A percentile compares a stretch with the other conserved stretches of the same genome.
phyloP scores from a whole-genome alignment of 257 asterid genomes.

The Fraxinus pennsylvanica region DNA sequence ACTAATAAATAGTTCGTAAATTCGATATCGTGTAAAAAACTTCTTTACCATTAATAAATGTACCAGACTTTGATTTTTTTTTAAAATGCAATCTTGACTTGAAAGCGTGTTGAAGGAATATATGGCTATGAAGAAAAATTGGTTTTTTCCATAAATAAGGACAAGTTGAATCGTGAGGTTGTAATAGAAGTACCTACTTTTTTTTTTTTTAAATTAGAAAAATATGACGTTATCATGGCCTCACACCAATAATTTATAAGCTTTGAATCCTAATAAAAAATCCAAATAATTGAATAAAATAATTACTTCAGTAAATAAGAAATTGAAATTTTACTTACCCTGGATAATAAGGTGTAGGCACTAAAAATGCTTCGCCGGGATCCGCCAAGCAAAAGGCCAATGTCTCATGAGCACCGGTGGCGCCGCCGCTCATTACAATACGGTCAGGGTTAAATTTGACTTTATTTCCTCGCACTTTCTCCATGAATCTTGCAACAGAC shows the following conservation, averaged over 20 bases:
- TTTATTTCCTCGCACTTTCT: constrained; percentile 66
- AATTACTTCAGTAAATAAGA: background rate
- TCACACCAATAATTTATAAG: constrained; percentile 29
- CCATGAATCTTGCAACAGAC: constrained; percentile 92
- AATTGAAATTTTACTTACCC: constrained; percentile 39
- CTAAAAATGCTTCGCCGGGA: constrained; percentile 76
- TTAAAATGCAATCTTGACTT: too few relatives aligned
- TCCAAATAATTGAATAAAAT: background rate
- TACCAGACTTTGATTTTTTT: too few relatives aligned
- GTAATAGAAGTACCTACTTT: too few relatives aligned
- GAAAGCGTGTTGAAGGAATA: background rate
- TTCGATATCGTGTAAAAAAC: too few relatives aligned
- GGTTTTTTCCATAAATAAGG: background rate
- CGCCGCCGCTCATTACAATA: constrained; percentile 87
- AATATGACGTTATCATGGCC: constrained; percentile 23
- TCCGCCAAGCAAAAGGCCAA: constrained; percentile 85
- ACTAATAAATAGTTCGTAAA: too few relatives aligned
- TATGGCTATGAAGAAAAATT: background rate
- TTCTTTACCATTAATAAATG: too few relatives aligned
- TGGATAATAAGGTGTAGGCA: constrained; percentile 89
- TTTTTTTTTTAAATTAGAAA: constrained; percentile 5
- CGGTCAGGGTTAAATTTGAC: constrained; percentile 69
- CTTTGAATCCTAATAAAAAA: background rate
- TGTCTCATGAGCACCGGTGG: constrained; percentile 82
- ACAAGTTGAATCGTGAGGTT: too few relatives aligned